Conservation (phyloP, 2,329 filamentous ascomycete genomes). For the Sclerotinia subarctica region DNA sequence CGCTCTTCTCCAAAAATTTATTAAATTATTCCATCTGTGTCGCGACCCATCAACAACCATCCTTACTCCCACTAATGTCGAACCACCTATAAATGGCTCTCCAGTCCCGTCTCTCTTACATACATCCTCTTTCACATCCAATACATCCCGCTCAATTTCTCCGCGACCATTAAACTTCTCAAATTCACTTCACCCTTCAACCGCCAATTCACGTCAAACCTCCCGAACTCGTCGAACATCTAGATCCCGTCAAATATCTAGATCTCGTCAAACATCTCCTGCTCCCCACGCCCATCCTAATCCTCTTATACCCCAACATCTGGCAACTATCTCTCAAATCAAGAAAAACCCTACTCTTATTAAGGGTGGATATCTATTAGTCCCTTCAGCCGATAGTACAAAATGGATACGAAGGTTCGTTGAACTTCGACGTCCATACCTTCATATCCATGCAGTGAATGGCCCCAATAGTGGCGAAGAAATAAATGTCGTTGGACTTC, state of each 20-base stretch:
- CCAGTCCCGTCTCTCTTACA: constrained; percentile 35
- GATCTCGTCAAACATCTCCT: constrained; percentile 13
- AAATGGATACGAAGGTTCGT: constrained; percentile 92
- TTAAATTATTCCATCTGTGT: constrained; percentile 38
- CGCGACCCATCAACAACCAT: constrained; percentile 44
- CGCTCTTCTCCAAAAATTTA: constrained; percentile 42
- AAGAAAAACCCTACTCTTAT: constrained; percentile 77
- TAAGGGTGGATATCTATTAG: constrained; percentile 84
- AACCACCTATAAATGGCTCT: constrained; percentile 65
- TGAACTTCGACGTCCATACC: constrained; percentile 84
- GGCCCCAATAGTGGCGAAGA: constrained; percentile 73
- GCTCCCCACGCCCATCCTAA: neutral
- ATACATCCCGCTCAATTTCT: constrained; percentile 29
- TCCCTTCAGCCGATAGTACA: constrained; percentile 75
- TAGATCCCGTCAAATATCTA: constrained; percentile 5
- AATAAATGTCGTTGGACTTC: constrained; percentile 81
- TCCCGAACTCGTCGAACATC: constrained; percentile 12
- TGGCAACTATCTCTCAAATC: constrained; percentile 73
- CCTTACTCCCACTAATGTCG: constrained; percentile 59
- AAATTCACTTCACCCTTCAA: constrained; percentile 20
- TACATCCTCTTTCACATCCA: constrained; percentile 47
- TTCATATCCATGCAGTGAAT: constrained; percentile 77
- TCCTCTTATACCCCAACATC: constrained; percentile 51
- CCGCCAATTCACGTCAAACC: constrained; percentile 33
- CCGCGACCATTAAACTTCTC: constrained; percentile 23